Base-by-base conservation (phyloP, 192 early-diverging fungal genomes). In the Coemansia guatemalensis region DNA sequence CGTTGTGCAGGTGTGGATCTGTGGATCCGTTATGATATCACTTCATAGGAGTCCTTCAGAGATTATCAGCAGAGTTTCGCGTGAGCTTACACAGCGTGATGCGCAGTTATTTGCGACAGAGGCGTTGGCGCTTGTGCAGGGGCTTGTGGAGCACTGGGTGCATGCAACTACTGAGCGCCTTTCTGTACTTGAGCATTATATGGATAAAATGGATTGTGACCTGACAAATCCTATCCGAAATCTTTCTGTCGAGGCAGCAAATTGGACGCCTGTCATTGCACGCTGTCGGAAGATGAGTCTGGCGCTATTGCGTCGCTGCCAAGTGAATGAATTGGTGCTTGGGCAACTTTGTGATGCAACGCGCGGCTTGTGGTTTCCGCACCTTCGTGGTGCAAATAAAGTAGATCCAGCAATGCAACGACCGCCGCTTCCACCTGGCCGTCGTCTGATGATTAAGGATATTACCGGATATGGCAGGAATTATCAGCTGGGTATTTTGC, bases 201-300 rank as follows among this genome's bases (percentile, higher is more conserved):
- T 67, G 0, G 76, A 79, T 32, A 30, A 32, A 22, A 24, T 79
- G 53, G 76, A 79, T 62, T 53, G 64, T 26, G 76, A 79, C n/a
- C 35, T 79, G 52, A 70, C 71, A 17, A 53, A 30, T 5, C 76
- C 76, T 0, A 61, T 79, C 48, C 52, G 50, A 14, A 67, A 9
- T 21, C 52, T 32, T 33, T 70, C 71, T 3, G 11, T 67, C 0
- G 76, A 79, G 29, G 68, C 71, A 8, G 66, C 76, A 1, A 72
- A 27, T 55, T 79, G 76, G 76, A 67, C 76, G 11, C 76, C 76
- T 1, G 64, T 79, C n/a, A 74, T 79, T 50, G 76, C 64, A 2
- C 71, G 76, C 49, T 73, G 76, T 58, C 71, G 76, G 9, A 79
- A 79, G 58, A 65, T 67, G 20, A 65, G 71, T 30, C 54, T 79